These are phyloP conservation scores for Bifiguratus adelaidae DNA, from an alignment of 192 early-diverging fungal genomes.

Conservation along the genomic window DNA sequence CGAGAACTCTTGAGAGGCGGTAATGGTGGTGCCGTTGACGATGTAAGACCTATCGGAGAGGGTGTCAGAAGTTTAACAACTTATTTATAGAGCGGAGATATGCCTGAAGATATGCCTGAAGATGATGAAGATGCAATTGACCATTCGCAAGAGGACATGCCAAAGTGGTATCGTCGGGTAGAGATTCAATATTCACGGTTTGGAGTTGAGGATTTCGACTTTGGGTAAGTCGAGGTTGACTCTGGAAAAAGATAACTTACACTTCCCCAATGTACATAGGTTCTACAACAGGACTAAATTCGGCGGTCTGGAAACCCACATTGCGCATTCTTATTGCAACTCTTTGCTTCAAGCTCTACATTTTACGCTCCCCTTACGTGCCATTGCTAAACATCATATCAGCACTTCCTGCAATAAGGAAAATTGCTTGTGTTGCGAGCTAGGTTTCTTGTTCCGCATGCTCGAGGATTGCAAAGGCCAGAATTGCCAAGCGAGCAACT, in stretches of 20 bases:
- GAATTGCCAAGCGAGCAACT: slow-evolving; percentile 93
- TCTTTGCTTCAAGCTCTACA: slow-evolving; percentile 80
- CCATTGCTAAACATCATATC: slow-evolving; percentile 66
- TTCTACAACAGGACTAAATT: slow-evolving; percentile 85
- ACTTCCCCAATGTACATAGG: slow-evolving; percentile 7
- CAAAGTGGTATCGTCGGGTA: slow-evolving; percentile 61
- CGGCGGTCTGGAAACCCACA: slow-evolving; percentile 88
- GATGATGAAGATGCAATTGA: slow-evolving; percentile 28
- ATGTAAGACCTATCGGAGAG: not conserved
- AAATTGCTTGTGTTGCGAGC: slow-evolving; percentile 82
- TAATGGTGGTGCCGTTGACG: too few relatives aligned
- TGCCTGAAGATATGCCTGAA: too few relatives aligned
- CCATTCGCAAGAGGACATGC: slow-evolving; percentile 28
- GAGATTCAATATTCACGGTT: slow-evolving; percentile 89
- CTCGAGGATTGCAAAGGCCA: slow-evolving; percentile 79
- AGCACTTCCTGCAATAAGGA: slow-evolving; percentile 53
- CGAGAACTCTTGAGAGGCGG: slow-evolving; percentile 46
- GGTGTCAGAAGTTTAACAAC: too few relatives aligned
- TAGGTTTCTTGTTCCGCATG: slow-evolving; percentile 90
- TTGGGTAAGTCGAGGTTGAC: slow-evolving; percentile 40
- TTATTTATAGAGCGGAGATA: too few relatives aligned
- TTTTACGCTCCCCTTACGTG: slow-evolving; percentile 52
- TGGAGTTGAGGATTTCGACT: slow-evolving; percentile 98
- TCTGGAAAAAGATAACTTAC: not conserved
- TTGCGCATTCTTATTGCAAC: slow-evolving; percentile 86